Conservation (phyloP, 805 yeast genomes). For the Pichia nanzhaoensis region DNA sequence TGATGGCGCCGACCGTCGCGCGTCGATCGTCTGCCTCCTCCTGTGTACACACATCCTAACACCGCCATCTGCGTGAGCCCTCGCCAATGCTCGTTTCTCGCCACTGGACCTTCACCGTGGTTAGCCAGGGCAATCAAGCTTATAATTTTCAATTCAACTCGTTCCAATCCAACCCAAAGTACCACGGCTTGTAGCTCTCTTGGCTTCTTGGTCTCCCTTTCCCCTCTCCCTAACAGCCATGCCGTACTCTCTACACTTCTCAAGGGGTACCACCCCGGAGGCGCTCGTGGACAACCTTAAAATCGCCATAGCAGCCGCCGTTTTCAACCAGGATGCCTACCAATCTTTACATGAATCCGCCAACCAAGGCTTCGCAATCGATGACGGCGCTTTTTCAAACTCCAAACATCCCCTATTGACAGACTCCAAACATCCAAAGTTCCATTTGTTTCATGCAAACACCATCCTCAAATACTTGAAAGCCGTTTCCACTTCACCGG, state of each 20-base stretch:
- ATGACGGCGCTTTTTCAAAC: constrained; percentile 5
- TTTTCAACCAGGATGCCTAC: constrained; percentile 6
- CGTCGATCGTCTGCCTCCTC: constrained; percentile 1
- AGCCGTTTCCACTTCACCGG: constrained; percentile 16
- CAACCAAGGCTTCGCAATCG: constrained; percentile 6
- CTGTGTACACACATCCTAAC: too few relatives aligned
- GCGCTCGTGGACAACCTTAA: constrained; percentile 38
- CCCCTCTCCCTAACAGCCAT: too few relatives aligned
- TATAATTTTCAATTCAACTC: too few relatives aligned
- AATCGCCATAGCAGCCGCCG: constrained; percentile 34
- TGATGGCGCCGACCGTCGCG: constrained; percentile 2
- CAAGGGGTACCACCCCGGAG: constrained; percentile 10
- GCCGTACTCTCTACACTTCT: constrained; percentile 15
- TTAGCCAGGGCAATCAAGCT: too few relatives aligned
- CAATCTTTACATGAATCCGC: constrained; percentile 6
- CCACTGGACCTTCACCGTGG: too few relatives aligned
- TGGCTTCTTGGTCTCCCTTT: too few relatives aligned
- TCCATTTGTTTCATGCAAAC: constrained; percentile 56
- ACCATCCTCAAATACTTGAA: constrained; percentile 62
- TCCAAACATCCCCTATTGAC: constrained; percentile 15
- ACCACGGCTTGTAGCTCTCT: too few relatives aligned
- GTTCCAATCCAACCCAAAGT: too few relatives aligned
- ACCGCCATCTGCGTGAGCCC: too few relatives aligned
- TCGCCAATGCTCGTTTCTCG: too few relatives aligned
- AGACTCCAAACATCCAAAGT: constrained; percentile 32